Conservation (phyloP, 345 rosid species). For the Pistacia integerrima region DNA sequence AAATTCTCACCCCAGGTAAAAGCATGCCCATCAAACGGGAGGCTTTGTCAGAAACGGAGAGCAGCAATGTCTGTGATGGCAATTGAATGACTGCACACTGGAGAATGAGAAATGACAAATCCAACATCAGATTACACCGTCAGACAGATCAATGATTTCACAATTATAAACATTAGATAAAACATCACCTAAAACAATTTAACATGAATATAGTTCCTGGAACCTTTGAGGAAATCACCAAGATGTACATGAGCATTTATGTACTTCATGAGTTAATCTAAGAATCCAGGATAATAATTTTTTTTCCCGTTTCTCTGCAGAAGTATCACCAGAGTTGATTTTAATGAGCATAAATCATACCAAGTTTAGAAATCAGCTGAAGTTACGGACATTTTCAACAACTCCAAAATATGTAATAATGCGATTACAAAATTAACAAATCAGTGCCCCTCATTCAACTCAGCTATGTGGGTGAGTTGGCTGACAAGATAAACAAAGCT, state of each 20-base stretch:
- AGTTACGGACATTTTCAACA: too few relatives aligned
- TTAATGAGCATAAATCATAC: background rate
- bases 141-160: constrained; percentile 1
- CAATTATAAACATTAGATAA: constrained; percentile 3
- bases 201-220: background rate
- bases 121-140: constrained; percentile 24
- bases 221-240: background rate
- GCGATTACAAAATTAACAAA: background rate
- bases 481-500: background rate
- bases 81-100: constrained; percentile 98
- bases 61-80: constrained; percentile 89
- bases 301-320: background rate
- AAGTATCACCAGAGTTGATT: background rate
- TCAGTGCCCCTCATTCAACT: background rate
- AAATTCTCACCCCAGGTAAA: constrained; percentile 84
- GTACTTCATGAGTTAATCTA: background rate
- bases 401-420: background rate
- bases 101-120: constrained; percentile 12
- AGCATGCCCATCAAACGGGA: constrained; percentile 97
- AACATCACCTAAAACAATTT: background rate
- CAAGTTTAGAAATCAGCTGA: background rate
- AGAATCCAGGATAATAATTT: constrained; percentile 4
- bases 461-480: background rate
- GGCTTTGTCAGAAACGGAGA: constrained; percentile 91
- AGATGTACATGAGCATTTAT: background rate